These are phyloP conservation scores for Amanita brunnescens DNA, from an alignment of 768 basidiomycete species.

Conservation along the genomic window DNA sequence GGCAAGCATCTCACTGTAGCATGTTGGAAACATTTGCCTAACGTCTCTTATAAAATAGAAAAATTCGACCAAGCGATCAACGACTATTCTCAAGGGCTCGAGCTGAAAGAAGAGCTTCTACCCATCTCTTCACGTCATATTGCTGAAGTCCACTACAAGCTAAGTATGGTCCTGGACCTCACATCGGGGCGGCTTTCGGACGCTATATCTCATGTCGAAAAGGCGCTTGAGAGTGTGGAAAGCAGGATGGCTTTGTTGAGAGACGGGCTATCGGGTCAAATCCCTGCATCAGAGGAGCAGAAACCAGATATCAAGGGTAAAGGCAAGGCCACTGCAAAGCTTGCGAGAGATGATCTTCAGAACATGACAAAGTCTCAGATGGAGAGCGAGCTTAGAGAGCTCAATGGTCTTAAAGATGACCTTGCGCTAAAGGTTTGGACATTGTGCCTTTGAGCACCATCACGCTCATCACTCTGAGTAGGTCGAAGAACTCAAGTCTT, in stretches of 20 bases:
- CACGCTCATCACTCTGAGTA: constrained; percentile 18
- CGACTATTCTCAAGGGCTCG: constrained; percentile 75
- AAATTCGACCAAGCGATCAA: constrained; percentile 92
- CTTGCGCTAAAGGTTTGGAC: constrained; percentile 67
- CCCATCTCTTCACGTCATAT: constrained; percentile 88
- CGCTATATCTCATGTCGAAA: constrained; percentile 74
- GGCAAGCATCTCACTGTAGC: constrained; percentile 39
- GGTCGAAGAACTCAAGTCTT: constrained; percentile 87
- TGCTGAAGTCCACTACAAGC: constrained; percentile 89
- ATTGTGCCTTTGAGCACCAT: background rate
- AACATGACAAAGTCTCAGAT: constrained; percentile 69
- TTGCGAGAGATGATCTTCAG: constrained; percentile 48
- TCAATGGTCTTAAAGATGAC: constrained; percentile 69
- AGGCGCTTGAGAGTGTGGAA: constrained; percentile 72
- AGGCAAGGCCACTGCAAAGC: constrained; percentile 49
- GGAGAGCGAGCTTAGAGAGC: constrained; percentile 72
- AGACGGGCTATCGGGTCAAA: constrained; percentile 32
- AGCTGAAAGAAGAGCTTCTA: constrained; percentile 63
- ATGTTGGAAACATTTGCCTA: background rate
- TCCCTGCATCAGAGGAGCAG: constrained; percentile 24
- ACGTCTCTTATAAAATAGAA: constrained; percentile 46
- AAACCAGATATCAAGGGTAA: constrained; percentile 51
- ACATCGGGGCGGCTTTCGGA: constrained; percentile 78
- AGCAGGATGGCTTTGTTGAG: constrained; percentile 55
- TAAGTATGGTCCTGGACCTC: constrained; percentile 89